A percentile compares a stretch with the other conserved stretches of the same genome.
Conservation (phyloP, 805 yeast species). For the Candida maris region DNA sequence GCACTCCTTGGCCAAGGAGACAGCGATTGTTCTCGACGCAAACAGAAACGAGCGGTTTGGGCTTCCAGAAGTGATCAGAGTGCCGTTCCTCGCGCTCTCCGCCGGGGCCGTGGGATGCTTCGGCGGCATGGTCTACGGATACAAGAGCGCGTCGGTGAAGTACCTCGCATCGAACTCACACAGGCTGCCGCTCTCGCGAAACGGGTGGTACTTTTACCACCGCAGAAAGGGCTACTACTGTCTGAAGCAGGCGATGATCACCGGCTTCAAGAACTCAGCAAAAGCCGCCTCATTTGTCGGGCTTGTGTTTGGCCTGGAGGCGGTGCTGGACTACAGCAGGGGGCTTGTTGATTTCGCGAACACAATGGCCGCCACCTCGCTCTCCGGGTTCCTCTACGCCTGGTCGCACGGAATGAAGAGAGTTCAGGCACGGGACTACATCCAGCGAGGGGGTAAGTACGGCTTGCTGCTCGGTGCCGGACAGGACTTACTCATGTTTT, state of each 20-base stretch:
- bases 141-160: slow-evolving; percentile 49
- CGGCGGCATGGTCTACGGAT: slow-evolving; percentile 61
- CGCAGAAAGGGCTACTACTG: slow-evolving; percentile 78
- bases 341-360: slow-evolving; percentile 54
- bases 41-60: slow-evolving; percentile 42
- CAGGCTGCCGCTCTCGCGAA: slow-evolving; percentile 68
- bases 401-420: slow-evolving; percentile 38
- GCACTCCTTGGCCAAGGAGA: slow-evolving; percentile 6
- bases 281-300: slow-evolving; percentile 45
- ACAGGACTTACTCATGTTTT: slow-evolving; percentile 59
- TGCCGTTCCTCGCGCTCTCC: slow-evolving; percentile 38
- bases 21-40: slow-evolving; percentile 5
- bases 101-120: slow-evolving; percentile 43
- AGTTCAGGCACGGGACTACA: slow-evolving; percentile 39
- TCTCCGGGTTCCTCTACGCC: slow-evolving; percentile 53
- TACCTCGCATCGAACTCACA: slow-evolving; percentile 81
- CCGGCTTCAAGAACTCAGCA: slow-evolving; percentile 42
- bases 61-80: slow-evolving; percentile 43
- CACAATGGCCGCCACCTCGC: slow-evolving; percentile 55
- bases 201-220: slow-evolving; percentile 88
- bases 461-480: slow-evolving; percentile 61
- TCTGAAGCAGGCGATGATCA: slow-evolving; percentile 48
- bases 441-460: slow-evolving; percentile 50
- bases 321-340: slow-evolving; percentile 49
- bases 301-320: slow-evolving; percentile 58